Evolutionary conservation across 1,284 basidiomycete genomes (phyloP).

Genomic region (Uromyces viciae-fabae): DNA sequence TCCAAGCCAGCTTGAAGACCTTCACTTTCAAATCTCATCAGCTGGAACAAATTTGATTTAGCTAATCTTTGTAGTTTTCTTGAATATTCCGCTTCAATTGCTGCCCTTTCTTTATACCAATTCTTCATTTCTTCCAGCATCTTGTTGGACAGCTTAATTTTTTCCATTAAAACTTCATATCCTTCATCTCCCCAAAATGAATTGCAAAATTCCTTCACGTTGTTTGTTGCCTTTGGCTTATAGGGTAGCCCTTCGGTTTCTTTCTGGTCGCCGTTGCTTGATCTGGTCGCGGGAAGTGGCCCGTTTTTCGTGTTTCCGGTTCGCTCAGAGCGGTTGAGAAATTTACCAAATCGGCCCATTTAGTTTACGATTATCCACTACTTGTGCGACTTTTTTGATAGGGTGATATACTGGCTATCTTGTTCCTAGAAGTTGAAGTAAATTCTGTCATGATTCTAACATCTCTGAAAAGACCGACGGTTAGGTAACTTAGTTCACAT

Average conservation of each 20-base stretch:
- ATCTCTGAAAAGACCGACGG: too few relatives aligned
- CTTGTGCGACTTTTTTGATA: too few relatives aligned
- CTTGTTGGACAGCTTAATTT: constrained; percentile 24
- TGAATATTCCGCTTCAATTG: constrained; percentile 87
- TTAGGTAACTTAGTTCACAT: too few relatives aligned
- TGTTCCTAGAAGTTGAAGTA: too few relatives aligned
- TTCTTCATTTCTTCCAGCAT: constrained; percentile 38
- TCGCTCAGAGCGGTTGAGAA: constrained; percentile 20
- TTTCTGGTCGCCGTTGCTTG: background rate
- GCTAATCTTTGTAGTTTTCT: constrained; percentile 75
- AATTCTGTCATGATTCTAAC: too few relatives aligned
- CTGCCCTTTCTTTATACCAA: constrained; percentile 40
- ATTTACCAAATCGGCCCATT: constrained; percentile 16
- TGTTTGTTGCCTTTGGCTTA: background rate
- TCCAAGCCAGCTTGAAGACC: constrained; percentile 25
- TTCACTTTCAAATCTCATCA: constrained; percentile 19
- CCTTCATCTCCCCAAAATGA: constrained; percentile 45
- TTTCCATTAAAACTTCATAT: constrained; percentile 28
- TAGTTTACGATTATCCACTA: too few relatives aligned
- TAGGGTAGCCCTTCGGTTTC: constrained; percentile 21
- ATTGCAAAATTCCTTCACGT: constrained; percentile 37
- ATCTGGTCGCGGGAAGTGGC: background rate
- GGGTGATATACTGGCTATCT: too few relatives aligned
- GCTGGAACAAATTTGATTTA: constrained; percentile 64
- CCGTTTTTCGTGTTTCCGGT: background rate